These are phyloP conservation scores for Lachnellula cervina DNA, from an alignment of 2,329 filamentous ascomycete genomes.

Conservation along the genomic window DNA sequence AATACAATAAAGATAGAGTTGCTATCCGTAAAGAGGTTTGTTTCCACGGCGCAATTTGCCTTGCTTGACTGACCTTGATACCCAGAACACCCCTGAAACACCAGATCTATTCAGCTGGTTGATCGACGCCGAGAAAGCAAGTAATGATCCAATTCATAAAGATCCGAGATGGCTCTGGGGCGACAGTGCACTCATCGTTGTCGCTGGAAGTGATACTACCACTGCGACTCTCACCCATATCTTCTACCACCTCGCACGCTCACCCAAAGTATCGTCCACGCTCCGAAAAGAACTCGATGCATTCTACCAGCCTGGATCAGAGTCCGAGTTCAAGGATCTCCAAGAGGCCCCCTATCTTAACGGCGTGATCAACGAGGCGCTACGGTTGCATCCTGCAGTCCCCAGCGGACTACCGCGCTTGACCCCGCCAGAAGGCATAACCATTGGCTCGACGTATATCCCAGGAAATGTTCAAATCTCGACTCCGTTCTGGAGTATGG, in stretches of 20 bases:
- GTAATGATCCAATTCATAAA: constrained; percentile 1
- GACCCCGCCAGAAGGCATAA: constrained; percentile 37
- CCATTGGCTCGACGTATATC: constrained; percentile 14
- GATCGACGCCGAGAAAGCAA: background rate
- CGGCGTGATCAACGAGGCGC: constrained; percentile 37
- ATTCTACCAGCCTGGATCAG: constrained; percentile 5
- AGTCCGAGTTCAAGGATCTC: constrained; percentile 8
- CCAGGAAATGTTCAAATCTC: constrained; percentile 17
- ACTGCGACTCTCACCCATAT: constrained; percentile 36
- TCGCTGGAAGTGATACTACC: constrained; percentile 40
- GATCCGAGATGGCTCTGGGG: constrained; percentile 15
- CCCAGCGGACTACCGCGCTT: constrained; percentile 20
- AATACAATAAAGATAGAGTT: background rate
- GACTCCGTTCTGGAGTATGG: constrained; percentile 14
- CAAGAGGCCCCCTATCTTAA: constrained; percentile 29
- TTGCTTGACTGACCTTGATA: background rate
- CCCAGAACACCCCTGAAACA: background rate
- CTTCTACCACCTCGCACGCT: constrained; percentile 33
- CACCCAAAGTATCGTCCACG: constrained; percentile 7
- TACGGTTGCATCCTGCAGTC: constrained; percentile 37
- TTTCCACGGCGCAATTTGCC: constrained; percentile 10
- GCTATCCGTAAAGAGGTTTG: constrained; percentile 7
- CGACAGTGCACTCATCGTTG: constrained; percentile 29
- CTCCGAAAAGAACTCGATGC: constrained; percentile 16
- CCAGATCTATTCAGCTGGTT: constrained; percentile 4